These are phyloP conservation scores for Pholiota adiposa DNA, from an alignment of 1,284 basidiomycete species.

Conservation along the genomic window DNA sequence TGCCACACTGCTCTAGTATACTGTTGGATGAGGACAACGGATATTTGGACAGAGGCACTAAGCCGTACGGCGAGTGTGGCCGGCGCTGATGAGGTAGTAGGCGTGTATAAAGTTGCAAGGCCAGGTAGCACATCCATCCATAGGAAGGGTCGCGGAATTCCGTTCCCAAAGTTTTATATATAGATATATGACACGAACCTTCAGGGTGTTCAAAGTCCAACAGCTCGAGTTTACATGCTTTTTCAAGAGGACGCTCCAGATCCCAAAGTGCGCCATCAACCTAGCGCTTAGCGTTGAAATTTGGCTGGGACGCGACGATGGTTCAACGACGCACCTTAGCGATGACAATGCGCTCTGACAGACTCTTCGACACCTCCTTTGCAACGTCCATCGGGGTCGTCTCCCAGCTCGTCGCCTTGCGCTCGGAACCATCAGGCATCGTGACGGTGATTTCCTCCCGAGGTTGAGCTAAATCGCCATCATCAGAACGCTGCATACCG, in stretches of 20 bases:
- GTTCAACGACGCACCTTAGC: constrained; percentile 68
- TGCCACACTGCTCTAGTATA: too few relatives aligned
- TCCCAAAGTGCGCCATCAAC: constrained; percentile 95
- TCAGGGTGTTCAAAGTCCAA: constrained; percentile 96
- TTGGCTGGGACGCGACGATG: constrained; percentile 5
- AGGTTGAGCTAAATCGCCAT: constrained; percentile 67
- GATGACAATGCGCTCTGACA: constrained; percentile 92
- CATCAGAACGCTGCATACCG: background rate
- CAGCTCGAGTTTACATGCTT: constrained; percentile 80
- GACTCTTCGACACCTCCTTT: constrained; percentile 83
- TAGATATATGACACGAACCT: constrained; percentile 49
- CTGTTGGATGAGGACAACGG: too few relatives aligned
- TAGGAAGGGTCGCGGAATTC: background rate
- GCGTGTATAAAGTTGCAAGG: too few relatives aligned
- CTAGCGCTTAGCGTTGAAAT: constrained; percentile 38
- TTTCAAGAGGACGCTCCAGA: constrained; percentile 91
- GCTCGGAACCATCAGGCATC: constrained; percentile 85
- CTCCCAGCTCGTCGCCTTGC: constrained; percentile 91
- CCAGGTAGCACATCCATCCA: too few relatives aligned
- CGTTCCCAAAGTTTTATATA: background rate
- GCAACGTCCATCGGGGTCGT: constrained; percentile 96
- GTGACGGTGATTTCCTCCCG: constrained; percentile 86
- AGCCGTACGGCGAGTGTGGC: too few relatives aligned
- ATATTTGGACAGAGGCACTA: too few relatives aligned
- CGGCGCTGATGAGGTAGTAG: too few relatives aligned